Base-by-base conservation (phyloP, 2,329 filamentous ascomycete species). In the Exophiala bonariae region DNA sequence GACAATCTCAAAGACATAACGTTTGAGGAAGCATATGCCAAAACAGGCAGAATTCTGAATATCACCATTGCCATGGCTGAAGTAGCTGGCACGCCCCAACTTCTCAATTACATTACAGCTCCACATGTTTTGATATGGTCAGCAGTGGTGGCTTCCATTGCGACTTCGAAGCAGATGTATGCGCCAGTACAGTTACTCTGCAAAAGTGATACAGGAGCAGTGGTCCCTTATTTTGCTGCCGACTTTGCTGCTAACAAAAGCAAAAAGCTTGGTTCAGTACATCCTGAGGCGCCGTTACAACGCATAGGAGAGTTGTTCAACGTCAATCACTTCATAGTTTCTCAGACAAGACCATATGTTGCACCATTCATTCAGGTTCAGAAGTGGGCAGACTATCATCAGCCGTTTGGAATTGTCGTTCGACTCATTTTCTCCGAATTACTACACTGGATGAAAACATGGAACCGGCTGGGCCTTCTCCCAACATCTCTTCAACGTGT, bases 281-380 rank as follows among this genome's bases (percentile, higher is more conserved):
- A 96, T 63, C 93, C 93, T 48, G 92, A 97, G 66, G 74, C 96
- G 2, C 92, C 92, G 1, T 95, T 95, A 82, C 90, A 86, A 16
- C 81, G 89, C 2, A 76, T 97, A 11, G 84, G 91, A 1, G 90
- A 96, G 63, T 90, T 96, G 85, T 96, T 96, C 74, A 96, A 96
- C 61, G 91, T 96, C 63, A 96, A 96, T 61, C 92, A 96, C 64
- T 96, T 96, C 63, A 96, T 97, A 58, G 92, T 96, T n/a, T 96
- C 90, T 0, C 92, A 97, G 65, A 90, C 96, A 38, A 96, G 97
- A 60, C 92, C 92, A 0, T 92, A 97, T 60, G 88, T 96, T 8
- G 82, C 93, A 0, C 89, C 90, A 0, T 96, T 97, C 60, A 72
- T 96, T 14, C 75, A 81, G 11, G 86, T 84, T 56, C 87, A 95